A percentile compares a stretch with the other conserved stretches of the same genome.
These are phyloP conservation scores for Glycine soja DNA, from an alignment of 306 rosid species.

Conservation along the genomic window DNA sequence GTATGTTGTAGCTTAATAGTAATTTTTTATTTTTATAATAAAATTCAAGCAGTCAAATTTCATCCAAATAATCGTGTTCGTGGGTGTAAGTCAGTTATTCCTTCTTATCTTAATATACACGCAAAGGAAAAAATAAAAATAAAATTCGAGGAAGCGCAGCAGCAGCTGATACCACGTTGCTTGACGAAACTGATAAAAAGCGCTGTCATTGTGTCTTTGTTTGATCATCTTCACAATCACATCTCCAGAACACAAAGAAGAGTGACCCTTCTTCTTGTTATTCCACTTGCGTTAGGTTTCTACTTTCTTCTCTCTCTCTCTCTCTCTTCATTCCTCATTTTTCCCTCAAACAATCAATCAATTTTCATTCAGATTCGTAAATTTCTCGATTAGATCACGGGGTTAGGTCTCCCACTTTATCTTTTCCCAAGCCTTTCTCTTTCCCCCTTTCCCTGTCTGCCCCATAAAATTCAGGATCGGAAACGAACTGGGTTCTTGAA, in stretches of 20 bases:
- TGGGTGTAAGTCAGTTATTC: background rate
- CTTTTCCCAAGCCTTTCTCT: background rate
- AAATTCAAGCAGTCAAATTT: too few relatives aligned
- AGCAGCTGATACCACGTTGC: constrained; percentile 36
- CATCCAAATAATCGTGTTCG: background rate
- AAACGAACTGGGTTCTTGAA: background rate
- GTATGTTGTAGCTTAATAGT: too few relatives aligned
- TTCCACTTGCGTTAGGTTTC: constrained; percentile 30
- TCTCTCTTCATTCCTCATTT: background rate
- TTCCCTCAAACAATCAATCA: background rate
- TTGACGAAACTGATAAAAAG: constrained; percentile 20
- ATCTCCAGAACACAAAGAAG: constrained; percentile 23
- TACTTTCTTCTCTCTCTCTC: too few relatives aligned
- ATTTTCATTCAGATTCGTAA: constrained; percentile 29
- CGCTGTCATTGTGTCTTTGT: background rate
- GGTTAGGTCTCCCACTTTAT: background rate
- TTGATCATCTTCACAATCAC: background rate
- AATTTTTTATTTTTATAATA: too few relatives aligned
- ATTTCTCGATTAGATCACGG: constrained; percentile 32
- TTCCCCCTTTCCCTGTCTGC: background rate
- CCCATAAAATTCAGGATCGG: background rate
- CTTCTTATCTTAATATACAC: background rate
- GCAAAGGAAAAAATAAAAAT: background rate
- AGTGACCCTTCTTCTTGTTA: background rate
- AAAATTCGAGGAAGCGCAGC: background rate